Evolutionary conservation across 305 asterid species (phyloP).

Genomic region (Solanum hybrid): DNA sequence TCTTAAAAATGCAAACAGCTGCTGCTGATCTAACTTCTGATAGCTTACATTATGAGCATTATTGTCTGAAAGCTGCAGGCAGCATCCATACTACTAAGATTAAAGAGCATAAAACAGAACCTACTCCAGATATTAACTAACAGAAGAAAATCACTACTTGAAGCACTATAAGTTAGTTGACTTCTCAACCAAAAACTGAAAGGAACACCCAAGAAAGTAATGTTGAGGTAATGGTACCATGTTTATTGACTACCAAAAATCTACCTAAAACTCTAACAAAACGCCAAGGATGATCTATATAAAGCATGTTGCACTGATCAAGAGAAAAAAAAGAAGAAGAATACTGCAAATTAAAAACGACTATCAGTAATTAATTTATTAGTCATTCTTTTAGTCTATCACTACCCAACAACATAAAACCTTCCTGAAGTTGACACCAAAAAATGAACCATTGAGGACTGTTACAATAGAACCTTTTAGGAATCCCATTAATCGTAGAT

Average conservation of each 20-base stretch:
- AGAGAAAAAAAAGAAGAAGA: not conserved
- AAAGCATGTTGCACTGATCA: not conserved
- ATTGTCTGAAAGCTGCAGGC: slow-evolving; percentile 67
- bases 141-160: not conserved
- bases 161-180: not conserved
- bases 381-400: not conserved
- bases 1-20: slow-evolving; percentile 52
- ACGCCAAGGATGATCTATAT: not conserved
- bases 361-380: not conserved
- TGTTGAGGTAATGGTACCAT: not conserved
- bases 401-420: not conserved
- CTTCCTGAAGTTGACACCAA: not conserved
- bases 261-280: not conserved
- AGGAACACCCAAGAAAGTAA: not conserved
- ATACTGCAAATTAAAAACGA: not conserved
- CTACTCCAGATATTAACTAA: not conserved
- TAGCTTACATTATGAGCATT: slow-evolving; percentile 32
- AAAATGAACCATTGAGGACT: not conserved
- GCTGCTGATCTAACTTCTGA: slow-evolving; percentile 53
- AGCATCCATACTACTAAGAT: slow-evolving; percentile 17
- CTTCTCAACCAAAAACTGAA: not conserved
- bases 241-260: not conserved
- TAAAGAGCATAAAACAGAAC: slow-evolving; percentile 9
- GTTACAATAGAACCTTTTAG: not conserved
- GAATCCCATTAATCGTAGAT: not conserved